Conservation (phyloP, 768 basidiomycete genomes). For the Ramaria rubella region DNA sequence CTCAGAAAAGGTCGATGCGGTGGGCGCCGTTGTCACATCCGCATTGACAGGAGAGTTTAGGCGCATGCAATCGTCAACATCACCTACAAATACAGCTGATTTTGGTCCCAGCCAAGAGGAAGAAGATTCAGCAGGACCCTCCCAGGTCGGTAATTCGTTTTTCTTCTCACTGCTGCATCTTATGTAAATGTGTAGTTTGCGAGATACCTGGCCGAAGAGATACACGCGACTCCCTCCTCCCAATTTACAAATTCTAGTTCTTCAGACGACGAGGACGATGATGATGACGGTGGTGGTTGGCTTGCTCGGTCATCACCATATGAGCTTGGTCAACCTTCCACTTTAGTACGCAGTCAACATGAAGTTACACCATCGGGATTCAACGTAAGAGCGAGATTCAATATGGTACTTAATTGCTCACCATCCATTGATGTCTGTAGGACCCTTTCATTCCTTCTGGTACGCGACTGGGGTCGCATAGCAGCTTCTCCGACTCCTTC, state of each 20-base stretch:
- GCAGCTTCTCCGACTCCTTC: slow-evolving; percentile 26
- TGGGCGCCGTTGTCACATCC: slow-evolving; percentile 15
- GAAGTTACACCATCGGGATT: slow-evolving; percentile 41
- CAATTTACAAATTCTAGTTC: slow-evolving; percentile 28
- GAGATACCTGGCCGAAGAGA: slow-evolving; percentile 69
- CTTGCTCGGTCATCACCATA: slow-evolving; percentile 66
- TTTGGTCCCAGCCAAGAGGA: slow-evolving; percentile 53
- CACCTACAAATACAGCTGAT: slow-evolving; percentile 51
- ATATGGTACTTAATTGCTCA: neutral
- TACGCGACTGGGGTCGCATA: slow-evolving; percentile 1
- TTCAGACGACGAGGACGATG: slow-evolving; percentile 55
- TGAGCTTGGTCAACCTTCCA: slow-evolving; percentile 42
- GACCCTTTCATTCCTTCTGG: slow-evolving; percentile 24
- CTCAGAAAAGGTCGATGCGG: neutral
- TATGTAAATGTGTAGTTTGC: slow-evolving; percentile 57
- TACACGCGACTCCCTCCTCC: slow-evolving; percentile 38
- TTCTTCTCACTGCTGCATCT: neutral
- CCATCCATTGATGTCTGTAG: slow-evolving; percentile 14
- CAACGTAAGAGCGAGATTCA: slow-evolving; percentile 20
- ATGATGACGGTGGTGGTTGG: slow-evolving; percentile 81
- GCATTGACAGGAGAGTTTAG: slow-evolving; percentile 50
- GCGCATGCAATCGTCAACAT: slow-evolving; percentile 34
- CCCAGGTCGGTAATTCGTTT: slow-evolving; percentile 33
- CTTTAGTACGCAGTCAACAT: slow-evolving; percentile 39
- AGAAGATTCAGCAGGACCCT: slow-evolving; percentile 35